A percentile compares a stretch with the other conserved stretches of the same genome.
Evolutionary conservation across 805 yeast species (phyloP).

Genomic region (Lachancea waltii): DNA sequence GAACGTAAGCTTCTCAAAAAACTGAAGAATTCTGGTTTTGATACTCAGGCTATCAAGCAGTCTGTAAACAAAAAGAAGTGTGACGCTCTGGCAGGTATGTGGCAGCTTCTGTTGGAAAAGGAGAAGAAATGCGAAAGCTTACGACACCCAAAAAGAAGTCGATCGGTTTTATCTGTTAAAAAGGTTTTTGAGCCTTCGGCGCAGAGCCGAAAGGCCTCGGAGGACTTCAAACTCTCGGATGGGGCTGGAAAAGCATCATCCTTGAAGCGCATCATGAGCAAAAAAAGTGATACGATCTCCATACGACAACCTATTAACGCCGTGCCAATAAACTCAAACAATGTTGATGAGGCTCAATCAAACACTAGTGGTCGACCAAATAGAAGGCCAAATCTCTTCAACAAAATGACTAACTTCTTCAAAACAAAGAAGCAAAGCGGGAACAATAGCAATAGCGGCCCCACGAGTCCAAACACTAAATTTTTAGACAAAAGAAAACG

Average conservation of each 20-base stretch:
- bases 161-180: conserved; percentile 31
- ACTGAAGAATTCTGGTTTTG: conserved; percentile 55
- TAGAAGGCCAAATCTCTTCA: conserved; percentile 8
- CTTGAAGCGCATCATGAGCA: conserved; percentile 24
- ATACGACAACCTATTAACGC: conserved; percentile 11
- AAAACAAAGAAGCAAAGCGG: conserved; percentile 7
- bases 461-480: background rate
- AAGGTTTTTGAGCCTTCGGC: conserved; percentile 26
- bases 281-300: conserved; percentile 16
- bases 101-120: conserved; percentile 58
- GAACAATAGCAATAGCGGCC: background rate
- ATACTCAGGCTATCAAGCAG: conserved; percentile 50
- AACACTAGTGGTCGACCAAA: background rate
- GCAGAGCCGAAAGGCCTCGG: conserved; percentile 3
- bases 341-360: no score
- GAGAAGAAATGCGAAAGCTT: conserved; percentile 31
- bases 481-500: conserved; percentile 9
- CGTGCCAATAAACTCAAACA: background rate
- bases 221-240: conserved; percentile 1
- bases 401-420: conserved; percentile 10
- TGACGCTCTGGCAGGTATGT: conserved; percentile 68
- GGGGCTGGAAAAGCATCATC: conserved; percentile 12
- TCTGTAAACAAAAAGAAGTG: conserved; percentile 54
- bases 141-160: conserved; percentile 32
- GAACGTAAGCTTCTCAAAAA: conserved; percentile 58